Base-by-base conservation (phyloP, 2,329 filamentous ascomycete genomes). In the Dothideomycetes sp. region DNA sequence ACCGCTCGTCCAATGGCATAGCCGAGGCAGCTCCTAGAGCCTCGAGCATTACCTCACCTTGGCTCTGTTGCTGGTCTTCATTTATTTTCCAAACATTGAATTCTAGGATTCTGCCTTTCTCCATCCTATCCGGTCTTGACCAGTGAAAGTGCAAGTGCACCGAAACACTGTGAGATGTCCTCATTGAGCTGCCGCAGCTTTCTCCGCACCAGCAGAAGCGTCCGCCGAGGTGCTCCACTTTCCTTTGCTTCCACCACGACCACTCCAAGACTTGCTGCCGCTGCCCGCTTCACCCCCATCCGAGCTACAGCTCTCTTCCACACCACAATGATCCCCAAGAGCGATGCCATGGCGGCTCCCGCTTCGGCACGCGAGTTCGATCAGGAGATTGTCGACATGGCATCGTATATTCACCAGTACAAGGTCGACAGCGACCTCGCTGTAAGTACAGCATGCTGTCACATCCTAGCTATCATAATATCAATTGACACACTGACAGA, bases 311-410 rank as follows among this genome's bases (percentile, higher is more conserved):
- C 54, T 40, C 41, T 49, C 7, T 55, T 58, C 49, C 55, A 53
- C 4, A 47, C 55, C 31, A 54, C 49, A 38, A 57, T 57, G 54
- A 42, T 48, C 15, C 42, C 51, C 35, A 49, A 53, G 19, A 51
- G 49, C 3, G 52, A 51, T 46, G 54, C 55, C 29, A 48, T 52
- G 41, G 52, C 53, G 10, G 42, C 49, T 22, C 51, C 55, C 17
- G 52, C 52, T 31, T 44, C 49, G 29, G 45, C 49, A 36, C 45
- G 49, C 16, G 52, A 57, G 40, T 95, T 89, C 64, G 89, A 96
- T 60, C 78, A 83, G 47, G 89, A 95, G 69, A 91, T 96, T 64
- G 80, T 79, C 63, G 88, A 96, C 61, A 94, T 98, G 72, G 89
- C 89, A 47, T 77, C 74, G 65, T 98, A 95, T 67, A 83, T 96